Evolutionary conservation across 352 stramenopile genomes (phyloP).

Genomic region (Phytopythium montanum): DNA sequence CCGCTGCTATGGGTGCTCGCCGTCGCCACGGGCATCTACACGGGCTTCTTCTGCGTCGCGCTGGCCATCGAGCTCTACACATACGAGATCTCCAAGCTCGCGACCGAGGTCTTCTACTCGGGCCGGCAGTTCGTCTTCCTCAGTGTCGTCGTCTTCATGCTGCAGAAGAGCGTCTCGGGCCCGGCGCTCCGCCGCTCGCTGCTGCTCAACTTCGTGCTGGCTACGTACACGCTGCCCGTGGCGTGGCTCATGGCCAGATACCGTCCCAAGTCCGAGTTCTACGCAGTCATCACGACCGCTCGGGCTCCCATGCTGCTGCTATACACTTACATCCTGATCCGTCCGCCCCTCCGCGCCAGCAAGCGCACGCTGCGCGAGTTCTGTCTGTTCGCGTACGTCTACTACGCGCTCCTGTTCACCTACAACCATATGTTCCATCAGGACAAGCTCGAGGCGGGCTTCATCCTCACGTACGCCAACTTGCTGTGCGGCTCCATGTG

Average conservation of each 20-base stretch:
- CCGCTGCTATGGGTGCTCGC: constrained; percentile 48
- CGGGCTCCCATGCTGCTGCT: constrained; percentile 31
- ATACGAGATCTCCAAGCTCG: constrained; percentile 46
- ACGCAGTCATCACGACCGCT: constrained; percentile 27
- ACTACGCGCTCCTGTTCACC: constrained; percentile 43
- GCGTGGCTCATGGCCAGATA: constrained; percentile 36
- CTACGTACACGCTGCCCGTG: constrained; percentile 43
- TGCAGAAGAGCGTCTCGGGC: constrained; percentile 52
- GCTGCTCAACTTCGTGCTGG: constrained; percentile 37
- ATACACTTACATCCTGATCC: constrained; percentile 55
- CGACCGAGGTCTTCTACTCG: constrained; percentile 54
- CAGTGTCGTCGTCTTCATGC: constrained; percentile 60
- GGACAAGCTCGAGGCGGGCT: constrained; percentile 43
- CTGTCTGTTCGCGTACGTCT: constrained; percentile 48
- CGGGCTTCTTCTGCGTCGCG: constrained; percentile 38
- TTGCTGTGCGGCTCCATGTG: constrained; percentile 46
- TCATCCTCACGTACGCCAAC: constrained; percentile 61
- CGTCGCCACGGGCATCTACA: constrained; percentile 40
- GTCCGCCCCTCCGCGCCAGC: constrained; percentile 37
- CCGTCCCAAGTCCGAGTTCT: constrained; percentile 27
- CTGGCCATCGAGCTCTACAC: constrained; percentile 39
- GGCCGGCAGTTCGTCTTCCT: constrained; percentile 61
- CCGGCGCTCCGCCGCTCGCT: constrained; percentile 39
- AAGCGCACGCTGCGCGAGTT: constrained; percentile 49
- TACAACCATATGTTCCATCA: constrained; percentile 54